Conservation (phyloP, 176 grass and related monocot genomes). For the Lolium perenne region DNA sequence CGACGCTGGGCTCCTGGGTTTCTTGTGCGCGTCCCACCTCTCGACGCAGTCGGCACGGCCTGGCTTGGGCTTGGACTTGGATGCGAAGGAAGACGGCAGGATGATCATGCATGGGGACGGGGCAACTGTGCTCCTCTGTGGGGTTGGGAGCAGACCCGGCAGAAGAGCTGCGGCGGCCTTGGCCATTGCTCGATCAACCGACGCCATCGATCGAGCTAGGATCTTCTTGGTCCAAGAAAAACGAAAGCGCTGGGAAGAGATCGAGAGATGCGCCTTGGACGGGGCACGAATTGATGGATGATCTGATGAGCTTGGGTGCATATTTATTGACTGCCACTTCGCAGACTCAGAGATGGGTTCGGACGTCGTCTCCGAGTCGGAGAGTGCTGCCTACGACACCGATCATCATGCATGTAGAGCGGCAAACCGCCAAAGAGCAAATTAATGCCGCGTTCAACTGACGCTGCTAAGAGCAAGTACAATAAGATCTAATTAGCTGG, state of each 20-base stretch:
- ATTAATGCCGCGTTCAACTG: no score
- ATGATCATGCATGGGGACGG: neutral
- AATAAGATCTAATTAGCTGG: no score
- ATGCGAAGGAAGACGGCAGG: neutral
- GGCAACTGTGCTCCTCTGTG: neutral
- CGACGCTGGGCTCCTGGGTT: neutral
- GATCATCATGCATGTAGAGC: no score
- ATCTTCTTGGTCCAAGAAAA: neutral
- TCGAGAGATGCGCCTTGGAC: neutral
- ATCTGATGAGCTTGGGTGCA: neutral
- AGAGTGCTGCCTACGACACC: no score
- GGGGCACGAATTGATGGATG: neutral
- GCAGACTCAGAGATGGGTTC: no score
- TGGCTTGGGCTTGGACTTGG: neutral
- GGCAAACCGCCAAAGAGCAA: no score
- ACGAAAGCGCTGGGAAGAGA: neutral
- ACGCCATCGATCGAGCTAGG: neutral
- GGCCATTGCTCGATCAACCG: neutral
- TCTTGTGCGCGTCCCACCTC: constrained; percentile 23
- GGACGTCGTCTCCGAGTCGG: no score
- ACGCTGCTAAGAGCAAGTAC: no score
- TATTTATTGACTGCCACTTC: neutral
- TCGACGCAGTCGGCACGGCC: neutral
- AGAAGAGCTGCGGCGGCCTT: neutral
- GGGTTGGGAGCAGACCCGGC: neutral